These are phyloP conservation scores for Paraconiothyrium sp. DNA, from an alignment of 2,329 filamentous ascomycete genomes.

Conservation along the genomic window DNA sequence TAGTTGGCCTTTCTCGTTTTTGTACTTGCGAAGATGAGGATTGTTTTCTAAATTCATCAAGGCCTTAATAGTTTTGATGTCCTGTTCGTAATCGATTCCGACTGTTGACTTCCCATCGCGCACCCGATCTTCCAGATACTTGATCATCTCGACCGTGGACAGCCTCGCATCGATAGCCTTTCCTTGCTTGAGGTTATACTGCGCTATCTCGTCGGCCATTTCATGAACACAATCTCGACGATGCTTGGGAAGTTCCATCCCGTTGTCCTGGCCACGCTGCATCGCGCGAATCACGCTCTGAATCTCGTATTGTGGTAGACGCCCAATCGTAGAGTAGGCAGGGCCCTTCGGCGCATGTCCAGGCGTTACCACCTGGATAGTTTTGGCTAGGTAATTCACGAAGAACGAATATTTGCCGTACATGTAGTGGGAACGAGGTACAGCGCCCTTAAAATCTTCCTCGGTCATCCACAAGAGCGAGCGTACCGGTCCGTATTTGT, in stretches of 20 bases:
- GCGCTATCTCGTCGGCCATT: conserved; percentile 37
- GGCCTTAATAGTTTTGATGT: conserved; percentile 21
- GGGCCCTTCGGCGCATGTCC: conserved; percentile 19
- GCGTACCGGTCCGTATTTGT: conserved; percentile 80
- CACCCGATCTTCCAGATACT: conserved; percentile 36
- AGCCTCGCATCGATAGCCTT: conserved; percentile 27
- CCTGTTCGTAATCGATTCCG: conserved; percentile 27
- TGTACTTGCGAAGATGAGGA: not conserved
- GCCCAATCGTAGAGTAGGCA: conserved; percentile 29
- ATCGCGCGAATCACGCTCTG: conserved; percentile 39
- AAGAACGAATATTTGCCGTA: conserved; percentile 68
- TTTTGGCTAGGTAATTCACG: conserved; percentile 68
- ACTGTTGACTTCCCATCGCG: conserved; percentile 28
- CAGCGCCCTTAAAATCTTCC: conserved; percentile 64
- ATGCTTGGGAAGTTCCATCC: conserved; percentile 36
- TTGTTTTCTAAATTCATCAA: conserved; percentile 21
- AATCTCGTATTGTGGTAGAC: conserved; percentile 43
- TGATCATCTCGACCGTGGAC: conserved; percentile 18
- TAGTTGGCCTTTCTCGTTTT: not conserved
- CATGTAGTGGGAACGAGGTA: conserved; percentile 67
- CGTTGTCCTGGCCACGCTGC: conserved; percentile 28
- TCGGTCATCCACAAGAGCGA: conserved; percentile 78
- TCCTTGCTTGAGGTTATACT: conserved; percentile 22
- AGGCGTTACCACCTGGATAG: conserved; percentile 51
- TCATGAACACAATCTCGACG: conserved; percentile 38